Evolutionary conservation across 2,329 filamentous ascomycete species (phyloP), one percentile per base, ranked within the genome.

Genomic region (Fusarium decemcellulare): DNA sequence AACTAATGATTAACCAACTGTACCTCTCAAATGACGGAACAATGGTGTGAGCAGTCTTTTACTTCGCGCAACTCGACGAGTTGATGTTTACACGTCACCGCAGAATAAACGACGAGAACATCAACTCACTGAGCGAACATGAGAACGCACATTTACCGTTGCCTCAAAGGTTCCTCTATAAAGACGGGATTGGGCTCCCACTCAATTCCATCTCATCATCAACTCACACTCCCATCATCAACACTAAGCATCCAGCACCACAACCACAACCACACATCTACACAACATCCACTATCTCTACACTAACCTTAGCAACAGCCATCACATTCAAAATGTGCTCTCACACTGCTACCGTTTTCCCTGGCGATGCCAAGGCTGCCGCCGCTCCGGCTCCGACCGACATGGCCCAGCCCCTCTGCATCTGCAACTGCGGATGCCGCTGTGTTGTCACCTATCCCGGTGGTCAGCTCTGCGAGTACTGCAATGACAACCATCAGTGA

Each of bases 391-490:
- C 23, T 16, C 32, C 30, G 2, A 18, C 47, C 23, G 16, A 16
- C 16, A 47, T 30, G 32, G 53, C 42, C 8, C 15, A 30, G 14
- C 32, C 42, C 9, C 18, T 29, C 14, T 47, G 53, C 42, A 18
- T 4, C 30, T 57, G 53, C 42, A 6, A 29, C 42, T 47, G 53
- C 32, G 15, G 15, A 8, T 57, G 53, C 11, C 8, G 8, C 2
- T 27, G 32, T 6, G 14, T 47, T 12, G 53, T 57, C 18, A 40
- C 11, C 8, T 47, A 14, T 11, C 32, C 42, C 10, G 53, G 53
- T n/a, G 53, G 53, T 8, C 18, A 48, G 18, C 18, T 57, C 6
- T 57, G 53, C 16, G 42, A 57, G 42, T 18, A 16, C 30, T 57
- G 53, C 15, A 57, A 57, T 15, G n/a, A 29, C 10, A n/a, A 47